Evolutionary conservation across 257 asterid genomes (phyloP), one percentile per base, ranked within the genome.

Genomic region (Gardenia jasminoides): DNA sequence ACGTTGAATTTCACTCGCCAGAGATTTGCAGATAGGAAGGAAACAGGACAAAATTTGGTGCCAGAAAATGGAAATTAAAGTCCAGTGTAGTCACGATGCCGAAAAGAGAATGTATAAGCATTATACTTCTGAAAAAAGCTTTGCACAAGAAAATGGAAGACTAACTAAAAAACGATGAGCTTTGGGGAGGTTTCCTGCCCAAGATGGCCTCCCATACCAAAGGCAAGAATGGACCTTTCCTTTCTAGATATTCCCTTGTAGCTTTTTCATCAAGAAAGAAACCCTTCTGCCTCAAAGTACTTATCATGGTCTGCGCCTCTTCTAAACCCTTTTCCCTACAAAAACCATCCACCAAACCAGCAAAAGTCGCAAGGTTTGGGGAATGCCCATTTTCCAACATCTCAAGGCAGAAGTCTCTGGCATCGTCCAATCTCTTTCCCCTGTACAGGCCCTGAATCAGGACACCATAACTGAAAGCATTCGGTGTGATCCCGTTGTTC

Each of bases 131-230:
- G 7, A 20, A 68, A 70, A 56, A 10, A 70, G 0, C 0, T 69
- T 31, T 47, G 56, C 3, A 69, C 43, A 50, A 41, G 36, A 67
- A 24, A 44, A 44, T 22, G 20, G 59, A 62, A 75, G 64, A n/a
- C 70, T 75, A 76, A 66, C 69, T 59, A 86, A 77, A 91, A 89
- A 85, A 70, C 76, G 92, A 85, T 19, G 76, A 77, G 79, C 85
- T 85, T 84, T 82, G 88, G 19, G 91, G 80, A 80, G 91, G 85
- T 80, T 90, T 92, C 56, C 82, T 89, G 68, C 99, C 98, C 22
- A 93, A 71, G 62, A 93, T 90, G 17, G 98, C 97, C 84, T 93
- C 97, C 98, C 97, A 95, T 43, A 92, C 96, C 89, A 83, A 58
- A 64, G 98, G 91, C 83, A 62, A 73, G 87, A 93, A 95, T 1